Conservation (phyloP, 805 yeast species). For the Nadsonia fulvescens region DNA sequence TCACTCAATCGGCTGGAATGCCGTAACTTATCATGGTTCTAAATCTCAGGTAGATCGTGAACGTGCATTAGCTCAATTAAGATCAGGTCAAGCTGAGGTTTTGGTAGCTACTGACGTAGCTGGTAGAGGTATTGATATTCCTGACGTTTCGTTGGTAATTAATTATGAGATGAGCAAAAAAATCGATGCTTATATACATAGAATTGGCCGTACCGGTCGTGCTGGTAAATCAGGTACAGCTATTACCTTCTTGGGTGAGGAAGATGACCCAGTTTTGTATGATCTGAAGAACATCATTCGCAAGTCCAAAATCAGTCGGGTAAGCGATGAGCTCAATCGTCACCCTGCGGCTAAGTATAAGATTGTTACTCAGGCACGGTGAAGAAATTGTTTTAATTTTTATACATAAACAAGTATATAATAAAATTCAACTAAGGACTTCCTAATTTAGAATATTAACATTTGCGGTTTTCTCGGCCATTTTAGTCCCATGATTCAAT, state of each 20-base stretch:
- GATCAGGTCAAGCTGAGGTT: slow-evolving; percentile 36
- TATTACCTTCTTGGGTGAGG: slow-evolving; percentile 46
- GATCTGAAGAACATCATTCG: slow-evolving; percentile 33
- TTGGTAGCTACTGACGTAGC: slow-evolving; percentile 91
- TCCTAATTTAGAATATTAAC: too few species aligned
- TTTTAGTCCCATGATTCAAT: too few species aligned
- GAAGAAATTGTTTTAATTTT: too few species aligned
- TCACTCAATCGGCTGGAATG: slow-evolving; percentile 25
- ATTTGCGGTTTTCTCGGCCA: too few species aligned
- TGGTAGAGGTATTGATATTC: slow-evolving; percentile 89
- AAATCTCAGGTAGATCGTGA: slow-evolving; percentile 78
- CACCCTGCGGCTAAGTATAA: slow-evolving; percentile 10
- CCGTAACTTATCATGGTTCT: slow-evolving; percentile 68
- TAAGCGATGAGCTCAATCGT: slow-evolving; percentile 23
- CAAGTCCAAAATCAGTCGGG: slow-evolving; percentile 21
- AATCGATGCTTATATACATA: slow-evolving; percentile 74
- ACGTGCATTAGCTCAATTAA: slow-evolving; percentile 42
- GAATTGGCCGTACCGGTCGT: slow-evolving; percentile 94
- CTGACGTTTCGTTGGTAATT: slow-evolving; percentile 65
- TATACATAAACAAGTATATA: too few species aligned
- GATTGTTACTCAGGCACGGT: too few species aligned
- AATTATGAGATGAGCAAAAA: slow-evolving; percentile 69
- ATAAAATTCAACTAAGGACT: too few species aligned
- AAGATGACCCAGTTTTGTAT: slow-evolving; percentile 32
- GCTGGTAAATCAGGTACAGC: slow-evolving; percentile 75